Base-by-base conservation (phyloP, 2,329 filamentous ascomycete species). In the Ustulina deusta region DNA sequence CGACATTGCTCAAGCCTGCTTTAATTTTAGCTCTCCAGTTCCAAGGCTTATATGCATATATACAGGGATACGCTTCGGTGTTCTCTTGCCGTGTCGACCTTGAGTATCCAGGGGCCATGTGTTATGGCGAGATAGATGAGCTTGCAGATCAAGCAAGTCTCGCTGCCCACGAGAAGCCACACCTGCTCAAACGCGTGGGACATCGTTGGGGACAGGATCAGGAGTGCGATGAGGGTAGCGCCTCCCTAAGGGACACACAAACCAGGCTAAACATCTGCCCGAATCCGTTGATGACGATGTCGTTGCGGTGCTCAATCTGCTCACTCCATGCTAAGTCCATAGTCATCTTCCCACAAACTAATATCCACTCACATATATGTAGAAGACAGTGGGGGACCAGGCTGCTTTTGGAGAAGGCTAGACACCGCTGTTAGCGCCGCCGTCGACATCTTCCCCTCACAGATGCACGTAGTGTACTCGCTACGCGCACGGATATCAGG, bases 121-220 rank as follows among this genome's bases (percentile, higher is more conserved):
- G 84, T 87, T 76, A 87, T 81, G 65, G 83, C 77, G 73, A 87
- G 81, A 74, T 87, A 88, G 63, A 86, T 85, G 70, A 87, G 79
- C 78, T 87, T 87, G 63, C 84, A 83, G 69, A 87, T 80, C 71
- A 85, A 87, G 62, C 71, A 85, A 87, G 62, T 86, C 84, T 22
- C 82, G 82, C 1, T 89, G 61, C 88, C 87, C 1, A 89, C 87
- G 5, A 90, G 81, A 27, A 89, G 81, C 81, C 85, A 87, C 15
- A 90, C 85, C 69, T 90, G 86, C 70, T 89, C 87, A 63, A 86
- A 87, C 3, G 87, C 87, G 55, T 89, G 89, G 60, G 84, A 78
- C 11, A 85, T 82, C 87, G 87, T 90, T 22, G 87, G 89, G 73
- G 85, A 84, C 66, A 89, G 83, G 71, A 90, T 89, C 70, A 89